Evolutionary conservation across 495 filamentous ascomycete genomes (phyloP).

Genomic region (Sabuloglossum arenarium): DNA sequence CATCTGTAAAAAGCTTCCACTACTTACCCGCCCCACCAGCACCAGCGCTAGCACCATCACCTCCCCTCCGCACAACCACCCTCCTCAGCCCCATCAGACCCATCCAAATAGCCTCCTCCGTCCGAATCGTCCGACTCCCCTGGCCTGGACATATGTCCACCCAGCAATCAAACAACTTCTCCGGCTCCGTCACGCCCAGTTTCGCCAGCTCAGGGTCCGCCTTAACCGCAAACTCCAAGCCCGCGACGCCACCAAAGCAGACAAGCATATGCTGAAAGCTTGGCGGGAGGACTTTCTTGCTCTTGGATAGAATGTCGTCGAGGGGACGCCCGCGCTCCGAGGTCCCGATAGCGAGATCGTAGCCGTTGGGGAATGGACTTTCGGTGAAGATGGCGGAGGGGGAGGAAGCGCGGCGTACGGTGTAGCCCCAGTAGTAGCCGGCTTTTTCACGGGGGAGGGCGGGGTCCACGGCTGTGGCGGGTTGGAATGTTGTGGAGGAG

Average conservation of each 20-base stretch:
- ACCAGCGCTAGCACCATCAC: no score
- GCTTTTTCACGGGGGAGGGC: constrained; percentile 37
- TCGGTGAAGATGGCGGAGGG: constrained; percentile 47
- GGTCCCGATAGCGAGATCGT: constrained; percentile 51
- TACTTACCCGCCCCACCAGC: no score
- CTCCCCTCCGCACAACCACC: neutral
- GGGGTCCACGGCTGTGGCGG: constrained; percentile 35
- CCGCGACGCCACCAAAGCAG: constrained; percentile 51
- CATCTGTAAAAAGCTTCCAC: no score
- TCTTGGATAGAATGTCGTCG: constrained; percentile 26
- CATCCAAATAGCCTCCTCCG: constrained; percentile 59
- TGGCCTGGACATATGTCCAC: constrained; percentile 53
- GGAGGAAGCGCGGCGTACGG: constrained; percentile 31
- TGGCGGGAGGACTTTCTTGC: no score
- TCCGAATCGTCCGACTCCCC: constrained; percentile 56
- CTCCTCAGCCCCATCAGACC: constrained; percentile 32
- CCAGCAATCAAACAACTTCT: constrained; percentile 48
- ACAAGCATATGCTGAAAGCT: constrained; percentile 46
- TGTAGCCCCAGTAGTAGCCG: constrained; percentile 66
- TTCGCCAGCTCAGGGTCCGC: constrained; percentile 37
- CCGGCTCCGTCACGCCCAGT: constrained; percentile 23
- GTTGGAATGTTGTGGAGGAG: constrained; percentile 1
- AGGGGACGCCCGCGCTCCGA: constrained; percentile 38
- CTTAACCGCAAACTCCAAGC: constrained; percentile 46
- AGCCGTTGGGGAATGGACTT: constrained; percentile 31